phyloP scores from a whole-genome alignment of 78 protist species.

The Dictyostelium intermedium region DNA sequence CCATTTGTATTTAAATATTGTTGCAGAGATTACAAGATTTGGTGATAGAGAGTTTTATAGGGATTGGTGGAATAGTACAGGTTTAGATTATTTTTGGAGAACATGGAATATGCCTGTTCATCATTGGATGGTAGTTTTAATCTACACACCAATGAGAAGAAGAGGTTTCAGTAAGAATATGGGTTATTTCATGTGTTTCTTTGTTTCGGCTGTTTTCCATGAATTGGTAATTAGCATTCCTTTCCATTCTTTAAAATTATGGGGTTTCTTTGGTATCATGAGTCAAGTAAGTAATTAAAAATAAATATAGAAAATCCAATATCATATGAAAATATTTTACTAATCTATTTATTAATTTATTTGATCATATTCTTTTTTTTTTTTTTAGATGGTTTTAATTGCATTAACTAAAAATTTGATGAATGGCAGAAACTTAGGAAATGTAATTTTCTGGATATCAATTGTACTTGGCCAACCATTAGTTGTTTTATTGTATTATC shows the following conservation, averaged over 20 bases:
- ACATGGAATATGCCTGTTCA: conserved; percentile 94
- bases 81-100: conserved; percentile 87
- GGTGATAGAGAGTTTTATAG: conserved; percentile 89
- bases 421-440: conserved; percentile 67
- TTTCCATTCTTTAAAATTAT: conserved; percentile 63
- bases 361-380: not conserved
- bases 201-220: conserved; percentile 87
- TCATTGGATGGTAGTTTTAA: conserved; percentile 82
- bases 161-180: conserved; percentile 28
- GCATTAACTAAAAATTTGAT: conserved; percentile 43
- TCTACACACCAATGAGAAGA: conserved; percentile 69
- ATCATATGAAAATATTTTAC: too few species aligned
- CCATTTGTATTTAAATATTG: conserved; percentile 84
- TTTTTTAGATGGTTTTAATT: conserved; percentile 40
- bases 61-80: conserved; percentile 93
- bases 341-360: not conserved
- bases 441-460: conserved; percentile 75
- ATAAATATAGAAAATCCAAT: too few species aligned
- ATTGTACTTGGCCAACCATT: conserved; percentile 81
- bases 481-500: conserved; percentile 69
- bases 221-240: conserved; percentile 80
- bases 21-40: conserved; percentile 85
- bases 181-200: conserved; percentile 78
- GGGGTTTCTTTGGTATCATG: conserved; percentile 86
- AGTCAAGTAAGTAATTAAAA: conserved; percentile 31